Evolutionary conservation across 306 rosid species (phyloP).

Genomic region (Rosa rugosa): DNA sequence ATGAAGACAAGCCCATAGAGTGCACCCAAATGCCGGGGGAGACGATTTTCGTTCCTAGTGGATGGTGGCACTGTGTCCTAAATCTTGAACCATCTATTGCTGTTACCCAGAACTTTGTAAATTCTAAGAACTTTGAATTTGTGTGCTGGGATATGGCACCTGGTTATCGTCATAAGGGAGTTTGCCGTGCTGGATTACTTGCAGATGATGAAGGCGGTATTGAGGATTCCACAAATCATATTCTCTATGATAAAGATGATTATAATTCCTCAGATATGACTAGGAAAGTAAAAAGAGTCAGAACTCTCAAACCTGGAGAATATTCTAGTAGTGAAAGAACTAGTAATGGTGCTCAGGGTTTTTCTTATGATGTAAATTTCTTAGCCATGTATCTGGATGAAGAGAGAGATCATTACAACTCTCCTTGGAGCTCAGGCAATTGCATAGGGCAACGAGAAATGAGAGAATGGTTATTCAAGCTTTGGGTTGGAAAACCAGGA

Average conservation of each 20-base stretch:
- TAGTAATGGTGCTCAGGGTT: slow-evolving; percentile 48
- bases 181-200: slow-evolving; percentile 93
- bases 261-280: slow-evolving; percentile 41
- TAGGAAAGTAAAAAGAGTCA: slow-evolving; percentile 75
- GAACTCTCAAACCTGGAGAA: slow-evolving; percentile 52
- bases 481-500: slow-evolving; percentile 80
- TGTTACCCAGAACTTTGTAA: slow-evolving; percentile 90
- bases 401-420: slow-evolving; percentile 83
- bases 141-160: slow-evolving; percentile 99
- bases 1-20: slow-evolving; percentile 96
- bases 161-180: slow-evolving; percentile 95
- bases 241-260: slow-evolving; percentile 29
- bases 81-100: slow-evolving; percentile 93
- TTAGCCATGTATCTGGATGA: slow-evolving; percentile 75
- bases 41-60: slow-evolving; percentile 95
- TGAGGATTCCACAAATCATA: slow-evolving; percentile 44
- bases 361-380: slow-evolving; percentile 79
- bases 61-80: slow-evolving; percentile 99
- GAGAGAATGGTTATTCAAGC: slow-evolving; percentile 91
- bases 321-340: slow-evolving; percentile 32
- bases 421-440: slow-evolving; percentile 86
- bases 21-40: slow-evolving; percentile 97
- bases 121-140: slow-evolving; percentile 83
- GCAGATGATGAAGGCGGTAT: slow-evolving; percentile 66
- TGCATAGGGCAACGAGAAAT: slow-evolving; percentile 92